Evolutionary conservation across 768 basidiomycete genomes (phyloP).

Genomic region (Leccinum arenicola): DNA sequence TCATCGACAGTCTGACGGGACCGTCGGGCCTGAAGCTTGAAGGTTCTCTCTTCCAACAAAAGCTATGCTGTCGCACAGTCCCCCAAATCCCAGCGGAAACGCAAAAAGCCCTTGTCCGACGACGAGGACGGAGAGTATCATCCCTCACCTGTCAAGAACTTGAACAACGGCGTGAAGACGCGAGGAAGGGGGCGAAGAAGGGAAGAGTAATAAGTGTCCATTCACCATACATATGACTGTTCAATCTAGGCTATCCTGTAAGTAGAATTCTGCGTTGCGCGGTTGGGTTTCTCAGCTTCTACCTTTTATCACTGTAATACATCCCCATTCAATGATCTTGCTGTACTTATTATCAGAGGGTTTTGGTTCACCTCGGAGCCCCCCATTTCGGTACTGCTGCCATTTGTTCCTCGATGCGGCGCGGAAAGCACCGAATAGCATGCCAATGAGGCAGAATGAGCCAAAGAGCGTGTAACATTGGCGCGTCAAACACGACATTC

Average conservation of each 20-base stretch:
- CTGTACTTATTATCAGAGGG: background rate
- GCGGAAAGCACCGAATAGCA: too few species aligned
- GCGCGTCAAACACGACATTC: too few species aligned
- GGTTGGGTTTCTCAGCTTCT: background rate
- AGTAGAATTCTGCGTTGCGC: background rate
- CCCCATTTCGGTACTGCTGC: background rate
- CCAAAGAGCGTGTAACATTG: too few species aligned
- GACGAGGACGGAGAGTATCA: constrained; percentile 49
- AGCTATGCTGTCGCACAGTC: background rate
- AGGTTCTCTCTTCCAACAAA: constrained; percentile 29
- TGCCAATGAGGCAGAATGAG: too few species aligned
- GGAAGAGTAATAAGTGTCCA: background rate
- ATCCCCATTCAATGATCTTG: background rate
- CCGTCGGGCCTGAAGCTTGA: constrained; percentile 31
- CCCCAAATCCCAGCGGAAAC: constrained; percentile 29
- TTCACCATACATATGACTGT: background rate
- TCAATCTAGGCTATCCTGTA: background rate
- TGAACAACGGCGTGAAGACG: constrained; percentile 41
- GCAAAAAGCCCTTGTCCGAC: constrained; percentile 26
- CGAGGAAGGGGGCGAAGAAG: constrained; percentile 36
- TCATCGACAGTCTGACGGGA: constrained; percentile 43
- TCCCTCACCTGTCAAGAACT: constrained; percentile 40
- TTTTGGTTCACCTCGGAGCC: background rate
- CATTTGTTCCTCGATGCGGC: too few species aligned
- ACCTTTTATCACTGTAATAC: background rate